Percentiles rank a stretch among this genome's conserved stretches.
These are phyloP conservation scores for Singerocomus inundabilis DNA, from an alignment of 1,284 basidiomycete species.

Conservation along the genomic window DNA sequence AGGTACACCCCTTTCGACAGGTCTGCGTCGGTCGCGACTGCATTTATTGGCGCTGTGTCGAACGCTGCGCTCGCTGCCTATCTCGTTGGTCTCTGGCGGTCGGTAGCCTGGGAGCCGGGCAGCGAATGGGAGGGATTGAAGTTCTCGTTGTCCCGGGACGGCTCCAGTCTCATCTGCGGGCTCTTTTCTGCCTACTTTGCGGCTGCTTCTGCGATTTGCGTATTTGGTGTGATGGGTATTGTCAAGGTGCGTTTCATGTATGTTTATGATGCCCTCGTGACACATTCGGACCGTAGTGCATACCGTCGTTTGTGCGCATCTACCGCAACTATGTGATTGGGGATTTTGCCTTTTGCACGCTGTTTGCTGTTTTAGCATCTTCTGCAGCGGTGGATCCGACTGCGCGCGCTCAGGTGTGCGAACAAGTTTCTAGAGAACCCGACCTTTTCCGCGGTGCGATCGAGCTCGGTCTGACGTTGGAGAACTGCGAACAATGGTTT, in stretches of 20 bases:
- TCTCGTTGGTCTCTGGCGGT: constrained; percentile 54
- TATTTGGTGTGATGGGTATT: constrained; percentile 65
- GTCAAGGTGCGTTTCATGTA: constrained; percentile 51
- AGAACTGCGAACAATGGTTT: constrained; percentile 78
- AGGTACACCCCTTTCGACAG: constrained; percentile 35
- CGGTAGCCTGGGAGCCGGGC: constrained; percentile 66
- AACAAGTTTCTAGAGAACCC: constrained; percentile 68
- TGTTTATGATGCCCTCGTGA: constrained; percentile 4
- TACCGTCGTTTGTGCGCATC: constrained; percentile 54
- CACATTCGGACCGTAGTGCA: constrained; percentile 40
- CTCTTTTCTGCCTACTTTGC: constrained; percentile 65
- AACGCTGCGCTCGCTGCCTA: constrained; percentile 57
- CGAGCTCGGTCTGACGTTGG: constrained; percentile 68
- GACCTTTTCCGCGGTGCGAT: constrained; percentile 69
- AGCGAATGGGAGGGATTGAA: constrained; percentile 68
- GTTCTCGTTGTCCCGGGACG: constrained; percentile 58
- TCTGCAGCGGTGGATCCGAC: constrained; percentile 59
- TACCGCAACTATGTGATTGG: constrained; percentile 74
- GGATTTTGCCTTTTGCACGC: constrained; percentile 64
- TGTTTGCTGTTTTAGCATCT: constrained; percentile 52
- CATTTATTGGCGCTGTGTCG: constrained; percentile 52
- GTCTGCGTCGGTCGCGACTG: constrained; percentile 53
- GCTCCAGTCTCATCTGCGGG: constrained; percentile 62
- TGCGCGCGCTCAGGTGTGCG: constrained; percentile 61
- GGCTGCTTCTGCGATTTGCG: constrained; percentile 57